These are phyloP conservation scores for Rosa persica DNA, from an alignment of 306 rosid genomes.

Conservation along the genomic window DNA sequence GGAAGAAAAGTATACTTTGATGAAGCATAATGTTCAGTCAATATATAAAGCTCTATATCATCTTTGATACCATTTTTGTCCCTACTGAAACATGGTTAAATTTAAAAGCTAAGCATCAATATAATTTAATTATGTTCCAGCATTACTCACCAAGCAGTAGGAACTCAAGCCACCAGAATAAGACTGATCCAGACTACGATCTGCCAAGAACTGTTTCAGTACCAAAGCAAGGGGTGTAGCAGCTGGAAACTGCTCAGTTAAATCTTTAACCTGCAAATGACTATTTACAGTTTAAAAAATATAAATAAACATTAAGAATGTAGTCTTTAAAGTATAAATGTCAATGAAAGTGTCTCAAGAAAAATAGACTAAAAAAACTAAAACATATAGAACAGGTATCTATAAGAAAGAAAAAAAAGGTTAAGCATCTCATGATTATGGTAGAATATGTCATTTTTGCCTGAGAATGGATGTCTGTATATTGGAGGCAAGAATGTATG, in stretches of 20 bases:
- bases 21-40: neutral
- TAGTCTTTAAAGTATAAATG: neutral
- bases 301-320: neutral
- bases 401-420: neutral
- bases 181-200: conserved; percentile 94
- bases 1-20: neutral
- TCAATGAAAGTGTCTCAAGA: neutral
- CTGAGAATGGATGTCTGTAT: neutral
- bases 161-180: conserved; percentile 99
- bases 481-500: neutral
- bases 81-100: neutral
- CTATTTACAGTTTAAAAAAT: neutral
- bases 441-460: neutral
- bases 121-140: conserved; percentile 7
- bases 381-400: neutral
- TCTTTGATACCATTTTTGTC: neutral
- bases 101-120: neutral
- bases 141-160: conserved; percentile 81
- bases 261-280: conserved; percentile 65
- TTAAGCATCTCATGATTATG: neutral
- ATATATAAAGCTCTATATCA: neutral
- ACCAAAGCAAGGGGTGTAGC: conserved; percentile 91
- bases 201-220: conserved; percentile 87
- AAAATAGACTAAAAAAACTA: neutral
- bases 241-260: conserved; percentile 93